Conservation (phyloP, 1,139 yeast species). For the Saccharomyces hybrid region DNA sequence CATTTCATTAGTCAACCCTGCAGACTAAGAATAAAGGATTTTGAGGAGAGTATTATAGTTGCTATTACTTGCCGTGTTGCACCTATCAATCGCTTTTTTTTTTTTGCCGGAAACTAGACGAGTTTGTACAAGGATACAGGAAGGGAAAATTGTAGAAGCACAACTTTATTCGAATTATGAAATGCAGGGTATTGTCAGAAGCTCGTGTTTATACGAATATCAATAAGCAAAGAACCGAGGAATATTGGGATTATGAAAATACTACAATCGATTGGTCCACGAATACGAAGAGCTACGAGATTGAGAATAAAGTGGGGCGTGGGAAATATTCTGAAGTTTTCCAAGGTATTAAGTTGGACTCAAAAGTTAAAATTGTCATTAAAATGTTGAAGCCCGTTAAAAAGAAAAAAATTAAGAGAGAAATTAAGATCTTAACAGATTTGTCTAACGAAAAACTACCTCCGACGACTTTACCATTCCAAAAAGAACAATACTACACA, state of each 20-base stretch:
- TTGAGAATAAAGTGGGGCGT: slow-evolving; percentile 85
- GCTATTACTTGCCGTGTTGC: neutral
- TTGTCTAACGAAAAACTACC: slow-evolving; percentile 35
- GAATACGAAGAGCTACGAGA: slow-evolving; percentile 59
- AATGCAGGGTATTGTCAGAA: slow-evolving; percentile 42
- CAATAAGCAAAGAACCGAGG: slow-evolving; percentile 66
- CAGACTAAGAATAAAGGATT: neutral
- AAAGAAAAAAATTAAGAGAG: slow-evolving; percentile 91
- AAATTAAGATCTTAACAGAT: slow-evolving; percentile 85
- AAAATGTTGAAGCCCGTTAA: slow-evolving; percentile 96
- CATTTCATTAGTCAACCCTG: neutral
- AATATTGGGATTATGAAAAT: slow-evolving; percentile 90
- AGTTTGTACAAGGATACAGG: no score
- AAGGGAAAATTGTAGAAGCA: neutral
- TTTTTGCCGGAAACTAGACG: neutral
- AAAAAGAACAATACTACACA: slow-evolving; percentile 23
- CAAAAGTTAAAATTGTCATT: slow-evolving; percentile 58
- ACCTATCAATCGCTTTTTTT: neutral
- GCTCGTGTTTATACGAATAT: slow-evolving; percentile 88
- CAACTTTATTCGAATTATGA: slow-evolving; percentile 13
- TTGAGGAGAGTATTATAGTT: neutral
- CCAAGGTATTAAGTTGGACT: slow-evolving; percentile 59
- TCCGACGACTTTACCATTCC: slow-evolving; percentile 22
- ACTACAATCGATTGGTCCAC: slow-evolving; percentile 51
- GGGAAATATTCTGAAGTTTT: slow-evolving; percentile 98